These are phyloP conservation scores for Ziziphus jujuba DNA, from an alignment of 306 rosid species.

Conservation along the genomic window DNA sequence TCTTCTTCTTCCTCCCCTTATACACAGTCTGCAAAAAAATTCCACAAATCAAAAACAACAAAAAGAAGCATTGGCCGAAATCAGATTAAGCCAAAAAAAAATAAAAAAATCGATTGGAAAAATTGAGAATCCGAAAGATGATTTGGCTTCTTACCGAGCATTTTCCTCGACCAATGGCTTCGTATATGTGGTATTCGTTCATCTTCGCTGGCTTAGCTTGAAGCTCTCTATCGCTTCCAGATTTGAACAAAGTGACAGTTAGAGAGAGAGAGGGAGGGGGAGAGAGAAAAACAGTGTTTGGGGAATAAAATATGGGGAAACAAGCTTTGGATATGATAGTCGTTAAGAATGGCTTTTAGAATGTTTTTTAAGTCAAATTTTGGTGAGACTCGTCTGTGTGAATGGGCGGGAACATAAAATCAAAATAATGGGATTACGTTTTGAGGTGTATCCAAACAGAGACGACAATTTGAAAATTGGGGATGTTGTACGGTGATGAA, in stretches of 20 bases:
- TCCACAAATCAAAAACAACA: not conserved
- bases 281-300: constrained; percentile 16
- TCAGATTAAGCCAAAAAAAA: not conserved
- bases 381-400: not conserved
- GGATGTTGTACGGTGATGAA: not conserved
- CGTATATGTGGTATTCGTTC: constrained; percentile 94
- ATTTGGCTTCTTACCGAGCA: constrained; percentile 57
- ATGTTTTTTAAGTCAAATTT: not conserved
- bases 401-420: constrained; percentile 8
- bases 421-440: not conserved
- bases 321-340: not conserved
- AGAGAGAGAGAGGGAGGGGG: constrained; percentile 4
- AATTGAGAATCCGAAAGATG: not conserved
- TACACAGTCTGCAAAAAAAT: constrained; percentile 68
- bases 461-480: not conserved
- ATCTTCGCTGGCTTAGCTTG: constrained; percentile 26
- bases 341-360: not conserved
- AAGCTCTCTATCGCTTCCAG: constrained; percentile 43
- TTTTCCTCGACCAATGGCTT: constrained; percentile 96
- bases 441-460: not conserved
- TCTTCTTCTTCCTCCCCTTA: constrained; percentile 97
- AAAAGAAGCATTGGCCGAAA: not conserved
- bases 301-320: not conserved
- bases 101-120: not conserved
- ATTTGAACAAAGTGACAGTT: constrained; percentile 22